Evolutionary conservation across 345 rosid genomes (phyloP).

Genomic region (Kandelia obovata): DNA sequence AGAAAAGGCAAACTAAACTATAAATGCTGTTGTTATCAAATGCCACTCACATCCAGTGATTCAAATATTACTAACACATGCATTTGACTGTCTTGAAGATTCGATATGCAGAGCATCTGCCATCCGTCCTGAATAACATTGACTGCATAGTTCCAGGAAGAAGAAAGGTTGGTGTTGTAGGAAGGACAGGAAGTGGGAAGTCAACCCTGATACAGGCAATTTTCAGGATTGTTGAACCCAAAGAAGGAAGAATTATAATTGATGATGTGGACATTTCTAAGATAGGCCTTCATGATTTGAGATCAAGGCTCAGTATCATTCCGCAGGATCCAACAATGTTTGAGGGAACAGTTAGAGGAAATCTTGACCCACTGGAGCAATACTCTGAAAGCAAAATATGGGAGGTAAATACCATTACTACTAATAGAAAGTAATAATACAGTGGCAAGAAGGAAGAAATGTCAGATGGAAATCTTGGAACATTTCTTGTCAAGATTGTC

Average conservation of each 20-base stretch:
- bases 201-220: conserved; percentile 87
- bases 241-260: conserved; percentile 76
- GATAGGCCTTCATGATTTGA: conserved; percentile 83
- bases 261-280: conserved; percentile 69
- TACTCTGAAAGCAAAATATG: conserved; percentile 61
- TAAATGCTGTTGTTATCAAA: not conserved
- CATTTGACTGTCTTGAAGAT: conserved; percentile 40
- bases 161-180: conserved; percentile 87
- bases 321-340: conserved; percentile 96
- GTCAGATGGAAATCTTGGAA: too few species aligned
- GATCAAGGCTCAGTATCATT: conserved; percentile 88
- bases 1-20: not conserved
- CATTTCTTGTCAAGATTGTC: too few species aligned
- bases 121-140: conserved; percentile 72
- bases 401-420: conserved; percentile 51
- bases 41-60: not conserved
- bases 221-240: conserved; percentile 83
- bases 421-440: not conserved
- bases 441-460: too few species aligned
- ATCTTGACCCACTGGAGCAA: conserved; percentile 75
- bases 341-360: conserved; percentile 85
- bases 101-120: conserved; percentile 89
- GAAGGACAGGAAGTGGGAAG: conserved; percentile 96
- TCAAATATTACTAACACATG: not conserved
- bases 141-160: conserved; percentile 78